Evolutionary conservation across 1,284 basidiomycete species (phyloP).

Genomic region (Sporisorium reilianum): DNA sequence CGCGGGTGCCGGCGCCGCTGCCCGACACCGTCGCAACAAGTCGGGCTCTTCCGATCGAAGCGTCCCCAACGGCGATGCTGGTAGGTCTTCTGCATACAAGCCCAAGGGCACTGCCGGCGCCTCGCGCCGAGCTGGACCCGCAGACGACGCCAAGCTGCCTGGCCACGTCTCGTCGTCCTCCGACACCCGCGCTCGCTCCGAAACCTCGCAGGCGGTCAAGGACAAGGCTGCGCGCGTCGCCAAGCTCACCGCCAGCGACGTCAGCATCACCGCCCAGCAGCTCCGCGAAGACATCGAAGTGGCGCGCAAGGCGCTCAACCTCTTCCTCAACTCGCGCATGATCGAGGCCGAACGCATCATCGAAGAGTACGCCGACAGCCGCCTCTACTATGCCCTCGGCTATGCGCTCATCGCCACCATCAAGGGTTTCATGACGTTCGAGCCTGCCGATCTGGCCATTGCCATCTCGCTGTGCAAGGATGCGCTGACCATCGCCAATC

Average conservation of each 20-base stretch:
- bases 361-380: constrained; percentile 55
- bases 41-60: constrained; percentile 21
- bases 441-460: constrained; percentile 64
- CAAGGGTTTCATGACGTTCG: constrained; percentile 70
- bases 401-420: constrained; percentile 66
- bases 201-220: constrained; percentile 42
- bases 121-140: constrained; percentile 41
- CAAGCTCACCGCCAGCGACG: constrained; percentile 59
- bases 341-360: constrained; percentile 65
- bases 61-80: constrained; percentile 13
- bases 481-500: constrained; percentile 57
- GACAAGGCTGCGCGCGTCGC: constrained; percentile 62
- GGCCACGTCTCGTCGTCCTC: constrained; percentile 21
- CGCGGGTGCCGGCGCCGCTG: constrained; percentile 22
- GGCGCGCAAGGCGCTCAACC: constrained; percentile 59
- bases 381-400: constrained; percentile 67
- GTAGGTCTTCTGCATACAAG: constrained; percentile 22
- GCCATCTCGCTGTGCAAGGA: constrained; percentile 68
- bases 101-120: constrained; percentile 49
- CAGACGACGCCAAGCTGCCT: not conserved
- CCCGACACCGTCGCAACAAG: constrained; percentile 36
- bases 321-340: constrained; percentile 69
- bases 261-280: constrained; percentile 45
- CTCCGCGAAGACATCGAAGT: constrained; percentile 57
- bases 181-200: constrained; percentile 50